Evolutionary conservation across 139 green algal genomes (phyloP).

Genomic region (Pleodorina starrii): DNA sequence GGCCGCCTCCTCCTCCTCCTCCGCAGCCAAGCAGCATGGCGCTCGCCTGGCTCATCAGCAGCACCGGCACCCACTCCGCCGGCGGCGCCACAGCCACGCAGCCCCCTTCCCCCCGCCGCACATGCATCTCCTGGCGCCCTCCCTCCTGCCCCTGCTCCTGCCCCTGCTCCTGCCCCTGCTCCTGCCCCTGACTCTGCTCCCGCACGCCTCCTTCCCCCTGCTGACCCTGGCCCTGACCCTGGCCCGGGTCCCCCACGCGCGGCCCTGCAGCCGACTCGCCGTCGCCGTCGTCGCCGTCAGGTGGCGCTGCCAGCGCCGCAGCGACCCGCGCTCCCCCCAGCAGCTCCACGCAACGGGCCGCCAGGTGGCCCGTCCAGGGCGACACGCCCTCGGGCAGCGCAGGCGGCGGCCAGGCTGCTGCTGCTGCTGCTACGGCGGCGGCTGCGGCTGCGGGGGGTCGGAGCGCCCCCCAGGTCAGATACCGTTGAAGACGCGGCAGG

Average conservation of each 20-base stretch:
- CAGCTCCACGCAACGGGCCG: not conserved
- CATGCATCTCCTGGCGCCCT: too few species aligned
- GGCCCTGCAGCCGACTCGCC: too few species aligned
- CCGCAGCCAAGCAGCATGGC: slow-evolving; percentile 6
- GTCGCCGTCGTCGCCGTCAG: not conserved
- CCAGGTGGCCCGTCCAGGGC: not conserved
- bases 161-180: not conserved
- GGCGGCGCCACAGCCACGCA: not conserved
- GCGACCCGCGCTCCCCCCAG: not conserved
- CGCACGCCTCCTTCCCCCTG: too few species aligned
- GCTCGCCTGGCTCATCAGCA: not conserved
- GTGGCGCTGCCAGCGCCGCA: not conserved
- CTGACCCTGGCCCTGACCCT: too few species aligned
- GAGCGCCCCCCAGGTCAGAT: not conserved
- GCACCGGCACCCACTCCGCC: not conserved
- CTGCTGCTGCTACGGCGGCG: too few species aligned
- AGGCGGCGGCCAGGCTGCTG: not conserved
- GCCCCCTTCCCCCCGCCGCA: too few species aligned
- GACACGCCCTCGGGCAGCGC: slow-evolving; percentile 26
- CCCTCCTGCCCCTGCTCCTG: too few species aligned
- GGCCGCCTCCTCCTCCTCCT: too few species aligned
- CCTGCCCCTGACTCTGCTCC: too few species aligned
- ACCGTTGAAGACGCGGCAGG: not conserved
- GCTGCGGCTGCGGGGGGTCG: not conserved
- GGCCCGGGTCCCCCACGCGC: too few species aligned